These are phyloP conservation scores for Ogataea degrootiae DNA, from an alignment of 805 yeast species.

Conservation along the genomic window DNA sequence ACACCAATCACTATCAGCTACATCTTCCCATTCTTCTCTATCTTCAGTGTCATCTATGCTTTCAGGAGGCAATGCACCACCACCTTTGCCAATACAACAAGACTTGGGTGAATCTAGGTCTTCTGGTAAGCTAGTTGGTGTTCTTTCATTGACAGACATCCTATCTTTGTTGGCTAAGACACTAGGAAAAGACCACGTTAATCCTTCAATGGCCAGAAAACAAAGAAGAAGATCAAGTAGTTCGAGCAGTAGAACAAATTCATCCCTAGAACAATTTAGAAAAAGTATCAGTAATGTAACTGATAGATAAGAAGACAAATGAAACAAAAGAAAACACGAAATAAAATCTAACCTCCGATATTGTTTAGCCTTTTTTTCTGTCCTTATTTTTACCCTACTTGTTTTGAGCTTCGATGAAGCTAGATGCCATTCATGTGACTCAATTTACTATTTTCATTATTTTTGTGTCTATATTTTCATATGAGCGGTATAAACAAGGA, in stretches of 20 bases:
- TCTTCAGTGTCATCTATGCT: background rate
- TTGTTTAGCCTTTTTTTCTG: background rate
- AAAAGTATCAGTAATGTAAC: conserved; percentile 36
- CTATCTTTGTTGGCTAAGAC: conserved; percentile 73
- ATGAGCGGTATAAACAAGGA: too few relatives aligned
- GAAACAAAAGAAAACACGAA: too few relatives aligned
- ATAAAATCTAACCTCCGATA: too few relatives aligned
- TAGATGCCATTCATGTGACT: too few relatives aligned
- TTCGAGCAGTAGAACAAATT: conserved; percentile 31
- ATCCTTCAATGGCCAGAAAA: conserved; percentile 83
- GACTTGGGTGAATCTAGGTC: conserved; percentile 38
- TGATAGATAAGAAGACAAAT: conserved; percentile 16
- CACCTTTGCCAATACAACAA: conserved; percentile 7
- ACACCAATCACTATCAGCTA: background rate
- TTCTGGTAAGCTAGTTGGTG: conserved; percentile 85
- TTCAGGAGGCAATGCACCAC: background rate
- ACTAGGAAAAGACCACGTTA: conserved; percentile 63
- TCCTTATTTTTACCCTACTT: background rate
- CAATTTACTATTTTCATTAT: too few relatives aligned
- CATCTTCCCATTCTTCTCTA: background rate
- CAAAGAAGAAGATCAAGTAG: conserved; percentile 70
- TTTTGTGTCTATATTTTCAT: too few relatives aligned
- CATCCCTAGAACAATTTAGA: conserved; percentile 39
- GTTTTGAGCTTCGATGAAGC: too few relatives aligned
- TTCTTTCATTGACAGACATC: conserved; percentile 86